phyloP scores from a whole-genome alignment of 2,329 filamentous ascomycete genomes.

The Alternaria arbusti region DNA sequence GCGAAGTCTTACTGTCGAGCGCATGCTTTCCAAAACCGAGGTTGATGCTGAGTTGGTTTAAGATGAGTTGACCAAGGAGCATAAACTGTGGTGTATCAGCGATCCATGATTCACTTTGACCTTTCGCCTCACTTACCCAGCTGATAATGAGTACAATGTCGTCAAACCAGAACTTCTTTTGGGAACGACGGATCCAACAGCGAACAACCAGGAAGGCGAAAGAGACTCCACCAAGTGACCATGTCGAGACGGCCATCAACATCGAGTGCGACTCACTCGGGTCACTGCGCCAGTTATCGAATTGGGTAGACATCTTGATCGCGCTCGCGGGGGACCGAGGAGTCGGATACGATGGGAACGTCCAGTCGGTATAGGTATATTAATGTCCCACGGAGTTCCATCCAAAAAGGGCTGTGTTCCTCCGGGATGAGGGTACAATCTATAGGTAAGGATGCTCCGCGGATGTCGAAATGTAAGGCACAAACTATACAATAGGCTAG shows the following conservation, averaged over 20 bases:
- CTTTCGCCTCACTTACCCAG: neutral
- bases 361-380: neutral
- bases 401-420: neutral
- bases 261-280: constrained; percentile 3
- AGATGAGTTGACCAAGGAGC: neutral
- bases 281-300: constrained; percentile 4
- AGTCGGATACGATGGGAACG: neutral
- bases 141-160: neutral
- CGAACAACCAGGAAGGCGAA: constrained; percentile 1
- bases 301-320: constrained; percentile 1
- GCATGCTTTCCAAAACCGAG: constrained; percentile 7
- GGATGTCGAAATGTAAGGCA: neutral
- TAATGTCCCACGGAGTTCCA: neutral
- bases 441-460: neutral
- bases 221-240: neutral
- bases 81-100: neutral
- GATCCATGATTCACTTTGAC: neutral
- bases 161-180: constrained; percentile 7
- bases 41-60: constrained; percentile 3
- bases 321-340: neutral
- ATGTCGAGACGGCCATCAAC: neutral
- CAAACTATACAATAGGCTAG: neutral
- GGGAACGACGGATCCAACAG: neutral
- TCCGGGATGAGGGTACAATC: neutral
- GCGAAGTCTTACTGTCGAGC: constrained; percentile 1